Percentiles rank a stretch among this genome's conserved stretches.
Evolutionary conservation across 2,329 filamentous ascomycete species (phyloP).

Genomic region (Chaetomiaceae sp.): DNA sequence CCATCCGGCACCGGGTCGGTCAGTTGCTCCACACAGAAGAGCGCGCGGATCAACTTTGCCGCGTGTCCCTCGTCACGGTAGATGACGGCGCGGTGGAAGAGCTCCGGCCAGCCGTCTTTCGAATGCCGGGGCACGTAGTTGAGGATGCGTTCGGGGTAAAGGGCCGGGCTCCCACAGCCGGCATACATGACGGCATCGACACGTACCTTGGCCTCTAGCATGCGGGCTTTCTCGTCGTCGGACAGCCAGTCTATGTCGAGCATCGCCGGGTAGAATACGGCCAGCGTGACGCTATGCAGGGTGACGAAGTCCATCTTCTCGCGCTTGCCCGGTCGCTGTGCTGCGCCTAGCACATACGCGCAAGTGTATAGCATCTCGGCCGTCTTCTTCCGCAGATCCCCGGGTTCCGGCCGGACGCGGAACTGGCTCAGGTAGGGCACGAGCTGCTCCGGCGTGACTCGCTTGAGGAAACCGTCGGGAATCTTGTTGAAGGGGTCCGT

Average conservation of each 20-base stretch:
- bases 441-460: neutral
- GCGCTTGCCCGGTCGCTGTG: slow-evolving; percentile 7
- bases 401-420: neutral
- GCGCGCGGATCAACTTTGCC: slow-evolving; percentile 2
- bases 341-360: slow-evolving; percentile 8
- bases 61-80: slow-evolving; percentile 7
- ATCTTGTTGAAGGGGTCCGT: slow-evolving; percentile 6
- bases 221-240: slow-evolving; percentile 9
- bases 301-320: slow-evolving; percentile 7
- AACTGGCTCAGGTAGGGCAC: slow-evolving; percentile 1
- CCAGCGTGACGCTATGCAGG: slow-evolving; percentile 6
- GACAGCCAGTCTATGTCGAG: slow-evolving; percentile 6
- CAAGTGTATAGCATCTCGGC: slow-evolving; percentile 4
- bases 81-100: neutral
- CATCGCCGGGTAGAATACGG: slow-evolving; percentile 10
- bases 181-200: slow-evolving; percentile 9
- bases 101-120: slow-evolving; percentile 10
- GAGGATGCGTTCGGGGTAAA: slow-evolving; percentile 4
- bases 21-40: neutral
- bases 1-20: neutral
- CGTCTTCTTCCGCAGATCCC: neutral
- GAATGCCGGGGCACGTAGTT: slow-evolving; percentile 3
- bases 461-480: slow-evolving; percentile 5
- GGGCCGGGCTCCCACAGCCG: slow-evolving; percentile 1
- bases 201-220: slow-evolving; percentile 8